Evolutionary conservation across 768 basidiomycete species (phyloP).

Genomic region (Gautieria morchelliformis): DNA sequence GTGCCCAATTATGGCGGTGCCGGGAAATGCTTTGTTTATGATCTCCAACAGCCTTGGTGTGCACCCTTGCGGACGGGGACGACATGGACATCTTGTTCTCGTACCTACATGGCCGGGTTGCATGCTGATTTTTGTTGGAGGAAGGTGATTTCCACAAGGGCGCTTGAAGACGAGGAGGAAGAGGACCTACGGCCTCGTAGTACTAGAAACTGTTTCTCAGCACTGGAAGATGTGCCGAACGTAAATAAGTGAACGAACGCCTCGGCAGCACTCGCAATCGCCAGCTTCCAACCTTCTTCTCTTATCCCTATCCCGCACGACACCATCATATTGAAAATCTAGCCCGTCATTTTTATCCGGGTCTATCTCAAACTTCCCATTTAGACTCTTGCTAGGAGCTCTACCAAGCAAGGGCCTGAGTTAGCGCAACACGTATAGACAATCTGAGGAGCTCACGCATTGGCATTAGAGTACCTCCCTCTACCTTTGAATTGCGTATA

Average conservation of each 20-base stretch:
- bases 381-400: constrained; percentile 37
- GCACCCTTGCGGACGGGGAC: background rate
- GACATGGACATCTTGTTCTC: constrained; percentile 10
- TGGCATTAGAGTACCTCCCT: constrained; percentile 38
- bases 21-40: constrained; percentile 66
- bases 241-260: constrained; percentile 35
- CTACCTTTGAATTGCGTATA: constrained; percentile 35
- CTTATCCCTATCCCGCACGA: constrained; percentile 57
- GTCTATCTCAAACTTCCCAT: constrained; percentile 57
- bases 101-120: constrained; percentile 18
- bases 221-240: background rate
- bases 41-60: constrained; percentile 26
- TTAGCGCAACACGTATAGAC: no score
- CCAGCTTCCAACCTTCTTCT: constrained; percentile 59
- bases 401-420: no score
- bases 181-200: constrained; percentile 64
- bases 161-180: constrained; percentile 53
- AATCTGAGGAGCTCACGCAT: constrained; percentile 3
- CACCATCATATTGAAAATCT: constrained; percentile 63
- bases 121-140: background rate
- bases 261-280: constrained; percentile 77
- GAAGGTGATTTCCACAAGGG: constrained; percentile 69
- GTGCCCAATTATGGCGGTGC: constrained; percentile 63
- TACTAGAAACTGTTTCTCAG: constrained; percentile 38
- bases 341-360: constrained; percentile 55